Evolutionary conservation across 352 stramenopile species (phyloP).

Genomic region (Pythium diclinum): DNA sequence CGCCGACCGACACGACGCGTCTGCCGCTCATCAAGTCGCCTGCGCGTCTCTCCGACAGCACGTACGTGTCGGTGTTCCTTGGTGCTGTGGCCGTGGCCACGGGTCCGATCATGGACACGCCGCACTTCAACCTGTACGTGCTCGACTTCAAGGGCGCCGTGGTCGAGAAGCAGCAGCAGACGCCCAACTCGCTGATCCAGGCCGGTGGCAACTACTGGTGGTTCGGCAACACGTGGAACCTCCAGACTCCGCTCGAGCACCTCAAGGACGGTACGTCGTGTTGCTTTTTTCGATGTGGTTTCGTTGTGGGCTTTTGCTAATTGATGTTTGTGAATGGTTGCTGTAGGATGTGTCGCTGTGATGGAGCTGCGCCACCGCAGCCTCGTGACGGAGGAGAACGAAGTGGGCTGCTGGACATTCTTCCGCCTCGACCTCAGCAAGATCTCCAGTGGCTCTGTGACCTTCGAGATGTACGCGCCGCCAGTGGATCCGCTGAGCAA

Average conservation of each 20-base stretch:
- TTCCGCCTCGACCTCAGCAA: constrained; percentile 87
- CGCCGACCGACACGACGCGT: constrained; percentile 31
- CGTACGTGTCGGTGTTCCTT: constrained; percentile 85
- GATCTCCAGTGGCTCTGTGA: constrained; percentile 82
- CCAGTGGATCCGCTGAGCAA: constrained; percentile 84
- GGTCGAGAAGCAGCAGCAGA: constrained; percentile 71
- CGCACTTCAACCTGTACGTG: constrained; percentile 86
- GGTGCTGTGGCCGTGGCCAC: constrained; percentile 77
- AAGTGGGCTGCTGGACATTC: constrained; percentile 89
- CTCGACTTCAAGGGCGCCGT: constrained; percentile 71
- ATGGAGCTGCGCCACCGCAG: constrained; percentile 86
- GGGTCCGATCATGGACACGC: constrained; percentile 83
- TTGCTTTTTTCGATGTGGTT: background rate
- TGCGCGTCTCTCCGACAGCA: constrained; percentile 64
- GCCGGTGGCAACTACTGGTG: constrained; percentile 85
- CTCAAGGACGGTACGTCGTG: constrained; percentile 73
- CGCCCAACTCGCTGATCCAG: constrained; percentile 85
- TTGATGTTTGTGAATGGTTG: constrained; percentile 5
- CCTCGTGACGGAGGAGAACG: constrained; percentile 78
- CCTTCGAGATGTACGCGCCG: constrained; percentile 87
- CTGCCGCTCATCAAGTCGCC: constrained; percentile 51
- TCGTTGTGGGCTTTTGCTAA: background rate
- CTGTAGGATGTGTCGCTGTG: constrained; percentile 76
- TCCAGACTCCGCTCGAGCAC: constrained; percentile 83
- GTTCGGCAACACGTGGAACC: constrained; percentile 88